A percentile compares a stretch with the other conserved stretches of the same genome.
Conservation (phyloP, 2,329 filamentous ascomycete species). For the Camptophora hylomeconis region DNA sequence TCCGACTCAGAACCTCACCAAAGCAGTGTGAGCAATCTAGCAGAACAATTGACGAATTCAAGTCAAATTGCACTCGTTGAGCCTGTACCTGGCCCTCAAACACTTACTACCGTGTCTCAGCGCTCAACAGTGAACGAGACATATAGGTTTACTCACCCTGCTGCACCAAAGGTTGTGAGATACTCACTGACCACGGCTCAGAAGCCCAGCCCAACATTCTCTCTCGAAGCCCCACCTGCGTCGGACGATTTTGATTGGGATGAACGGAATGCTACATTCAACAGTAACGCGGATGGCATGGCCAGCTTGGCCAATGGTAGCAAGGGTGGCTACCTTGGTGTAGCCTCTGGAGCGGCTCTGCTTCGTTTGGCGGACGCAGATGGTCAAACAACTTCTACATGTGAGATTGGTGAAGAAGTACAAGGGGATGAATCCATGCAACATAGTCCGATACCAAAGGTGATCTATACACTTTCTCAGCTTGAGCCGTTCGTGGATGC, state of each 20-base stretch:
- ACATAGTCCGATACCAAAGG: constrained; percentile 1
- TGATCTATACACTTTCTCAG: constrained; percentile 5
- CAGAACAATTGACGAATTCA: too few relatives aligned
- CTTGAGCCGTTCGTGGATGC: constrained; percentile 15
- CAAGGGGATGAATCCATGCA: constrained; percentile 1
- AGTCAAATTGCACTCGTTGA: too few relatives aligned
- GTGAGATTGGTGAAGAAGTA: neutral
- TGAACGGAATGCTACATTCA: constrained; percentile 34
- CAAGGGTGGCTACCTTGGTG: constrained; percentile 6
- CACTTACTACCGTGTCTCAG: too few relatives aligned
- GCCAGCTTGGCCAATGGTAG: constrained; percentile 20
- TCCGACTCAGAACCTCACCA: too few relatives aligned
- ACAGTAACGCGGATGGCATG: constrained; percentile 37
- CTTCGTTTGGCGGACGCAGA: constrained; percentile 6
- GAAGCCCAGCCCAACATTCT: constrained; percentile 7
- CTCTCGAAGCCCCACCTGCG: constrained; percentile 6
- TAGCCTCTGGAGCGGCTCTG: constrained; percentile 7
- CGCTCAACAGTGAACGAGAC: too few relatives aligned
- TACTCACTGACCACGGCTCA: too few relatives aligned
- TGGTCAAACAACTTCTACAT: too few relatives aligned
- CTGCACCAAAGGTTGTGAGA: too few relatives aligned
- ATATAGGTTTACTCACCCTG: too few relatives aligned
- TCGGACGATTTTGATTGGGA: constrained; percentile 8
- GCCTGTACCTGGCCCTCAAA: too few relatives aligned
- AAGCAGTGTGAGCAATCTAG: too few relatives aligned